These are phyloP conservation scores for Skeletonema costatum DNA, from an alignment of 108 stramenopile species.

Conservation along the genomic window DNA sequence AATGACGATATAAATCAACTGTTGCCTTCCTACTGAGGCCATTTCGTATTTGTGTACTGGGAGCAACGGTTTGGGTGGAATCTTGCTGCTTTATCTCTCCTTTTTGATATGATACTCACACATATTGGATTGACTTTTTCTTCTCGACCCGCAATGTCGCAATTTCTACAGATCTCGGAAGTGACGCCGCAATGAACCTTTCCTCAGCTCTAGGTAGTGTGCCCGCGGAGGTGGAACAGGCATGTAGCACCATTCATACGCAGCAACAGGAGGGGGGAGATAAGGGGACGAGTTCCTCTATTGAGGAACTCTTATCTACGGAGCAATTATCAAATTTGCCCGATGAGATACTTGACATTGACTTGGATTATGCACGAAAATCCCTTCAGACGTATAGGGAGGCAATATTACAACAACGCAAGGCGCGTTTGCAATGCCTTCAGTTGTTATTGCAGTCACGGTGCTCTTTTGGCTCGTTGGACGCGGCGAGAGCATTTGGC, in stretches of 20 bases:
- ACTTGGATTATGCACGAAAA: slow-evolving; percentile 61
- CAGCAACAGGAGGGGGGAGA: slow-evolving; percentile 10
- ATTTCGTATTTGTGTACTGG: not conserved
- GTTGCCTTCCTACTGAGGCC: slow-evolving; percentile 12
- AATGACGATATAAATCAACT: slow-evolving; percentile 3
- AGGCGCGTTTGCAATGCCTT: slow-evolving; percentile 61
- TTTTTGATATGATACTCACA: not conserved
- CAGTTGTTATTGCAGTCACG: slow-evolving; percentile 69
- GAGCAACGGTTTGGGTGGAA: not conserved
- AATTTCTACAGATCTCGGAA: slow-evolving; percentile 62
- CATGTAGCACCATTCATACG: slow-evolving; percentile 28
- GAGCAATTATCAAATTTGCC: slow-evolving; percentile 57
- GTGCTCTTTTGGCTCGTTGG: slow-evolving; percentile 76
- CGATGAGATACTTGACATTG: slow-evolving; percentile 70
- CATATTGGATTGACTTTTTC: not conserved
- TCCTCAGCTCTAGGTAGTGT: slow-evolving; percentile 54
- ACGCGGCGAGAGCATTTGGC: slow-evolving; percentile 68
- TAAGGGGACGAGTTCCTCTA: not conserved
- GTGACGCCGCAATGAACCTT: slow-evolving; percentile 69
- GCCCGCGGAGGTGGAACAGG: slow-evolving; percentile 59
- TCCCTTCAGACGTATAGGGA: slow-evolving; percentile 62
- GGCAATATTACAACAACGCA: slow-evolving; percentile 61
- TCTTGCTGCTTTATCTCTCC: too few species aligned
- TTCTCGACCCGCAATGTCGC: not conserved
- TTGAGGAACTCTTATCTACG: slow-evolving; percentile 27